phyloP scores from a whole-genome alignment of 768 basidiomycete genomes.

The Mycena rebaudengoi region DNA sequence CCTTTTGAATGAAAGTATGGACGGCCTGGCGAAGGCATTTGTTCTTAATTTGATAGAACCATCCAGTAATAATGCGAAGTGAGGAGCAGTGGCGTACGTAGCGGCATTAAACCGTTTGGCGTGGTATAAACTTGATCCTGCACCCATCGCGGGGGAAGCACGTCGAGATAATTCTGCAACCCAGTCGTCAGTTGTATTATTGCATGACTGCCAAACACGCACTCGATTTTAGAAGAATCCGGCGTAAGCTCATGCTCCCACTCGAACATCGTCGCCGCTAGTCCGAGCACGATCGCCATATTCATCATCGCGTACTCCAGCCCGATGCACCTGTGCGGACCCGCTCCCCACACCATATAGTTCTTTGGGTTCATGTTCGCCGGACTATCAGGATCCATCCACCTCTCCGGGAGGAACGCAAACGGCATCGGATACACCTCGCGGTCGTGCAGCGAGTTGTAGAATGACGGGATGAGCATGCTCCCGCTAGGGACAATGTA shows the following conservation, averaged over 20 bases:
- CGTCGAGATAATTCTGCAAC: slow-evolving; percentile 86
- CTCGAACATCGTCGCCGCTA: slow-evolving; percentile 81
- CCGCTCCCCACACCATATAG: slow-evolving; percentile 94
- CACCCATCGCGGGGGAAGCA: slow-evolving; percentile 97
- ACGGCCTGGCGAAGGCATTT: no score
- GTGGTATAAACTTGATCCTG: slow-evolving; percentile 78
- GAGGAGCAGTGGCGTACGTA: no score
- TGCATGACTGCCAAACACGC: slow-evolving; percentile 43
- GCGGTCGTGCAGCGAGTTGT: slow-evolving; percentile 91
- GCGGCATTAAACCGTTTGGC: no score
- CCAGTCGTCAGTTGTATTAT: slow-evolving; percentile 5
- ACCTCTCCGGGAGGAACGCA: slow-evolving; percentile 85
- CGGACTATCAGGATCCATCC: slow-evolving; percentile 82
- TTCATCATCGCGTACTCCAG: slow-evolving; percentile 93
- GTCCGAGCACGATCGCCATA: slow-evolving; percentile 86
- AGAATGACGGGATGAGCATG: slow-evolving; percentile 96
- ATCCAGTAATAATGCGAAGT: no score
- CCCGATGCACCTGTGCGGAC: slow-evolving; percentile 93
- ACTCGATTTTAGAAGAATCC: slow-evolving; percentile 83
- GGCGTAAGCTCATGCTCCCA: slow-evolving; percentile 90
- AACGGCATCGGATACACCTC: slow-evolving; percentile 89
- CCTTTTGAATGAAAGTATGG: no score
- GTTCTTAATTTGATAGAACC: no score
- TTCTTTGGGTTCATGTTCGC: slow-evolving; percentile 92
- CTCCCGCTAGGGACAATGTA: slow-evolving; percentile 92